Percentiles rank a stretch among this genome's conserved stretches.
Evolutionary conservation across 257 asterid genomes (phyloP).

Genomic region (Rauvolfia tetraphylla): DNA sequence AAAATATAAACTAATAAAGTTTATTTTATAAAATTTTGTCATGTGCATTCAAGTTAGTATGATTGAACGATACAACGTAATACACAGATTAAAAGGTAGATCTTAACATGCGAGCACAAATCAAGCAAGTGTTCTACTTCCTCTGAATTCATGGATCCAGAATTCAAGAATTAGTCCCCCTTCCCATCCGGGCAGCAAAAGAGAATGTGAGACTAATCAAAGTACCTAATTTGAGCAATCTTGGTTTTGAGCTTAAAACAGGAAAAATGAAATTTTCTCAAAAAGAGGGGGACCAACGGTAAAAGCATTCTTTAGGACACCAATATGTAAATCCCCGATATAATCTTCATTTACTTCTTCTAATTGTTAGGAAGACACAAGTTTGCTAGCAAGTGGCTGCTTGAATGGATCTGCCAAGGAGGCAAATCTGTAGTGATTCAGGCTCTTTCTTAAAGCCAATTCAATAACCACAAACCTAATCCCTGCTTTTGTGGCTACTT

Average conservation of each 20-base stretch:
- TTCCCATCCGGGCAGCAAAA: not conserved
- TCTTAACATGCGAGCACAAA: not conserved
- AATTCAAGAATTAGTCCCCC: too few relatives aligned
- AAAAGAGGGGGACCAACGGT: too few relatives aligned
- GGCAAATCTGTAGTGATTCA: too few relatives aligned
- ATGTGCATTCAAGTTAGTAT: too few relatives aligned
- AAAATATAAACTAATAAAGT: too few relatives aligned
- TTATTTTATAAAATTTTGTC: too few relatives aligned
- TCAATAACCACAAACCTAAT: not conserved
- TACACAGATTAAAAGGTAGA: not conserved
- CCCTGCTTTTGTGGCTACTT: constrained; percentile 4
- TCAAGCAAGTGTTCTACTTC: too few relatives aligned
- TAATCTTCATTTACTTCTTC: not conserved
- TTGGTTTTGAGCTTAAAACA: too few relatives aligned
- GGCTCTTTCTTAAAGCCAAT: not conserved
- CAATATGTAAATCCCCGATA: not conserved
- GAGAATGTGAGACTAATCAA: too few relatives aligned
- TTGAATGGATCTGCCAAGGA: not conserved
- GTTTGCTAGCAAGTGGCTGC: not conserved
- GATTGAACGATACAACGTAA: not conserved
- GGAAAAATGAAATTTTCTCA: too few relatives aligned
- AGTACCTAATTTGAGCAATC: too few relatives aligned
- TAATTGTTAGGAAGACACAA: not conserved
- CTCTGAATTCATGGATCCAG: too few relatives aligned
- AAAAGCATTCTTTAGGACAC: not conserved